phyloP scores from a whole-genome alignment of 768 basidiomycete genomes.

The Lepiota venenata region DNA sequence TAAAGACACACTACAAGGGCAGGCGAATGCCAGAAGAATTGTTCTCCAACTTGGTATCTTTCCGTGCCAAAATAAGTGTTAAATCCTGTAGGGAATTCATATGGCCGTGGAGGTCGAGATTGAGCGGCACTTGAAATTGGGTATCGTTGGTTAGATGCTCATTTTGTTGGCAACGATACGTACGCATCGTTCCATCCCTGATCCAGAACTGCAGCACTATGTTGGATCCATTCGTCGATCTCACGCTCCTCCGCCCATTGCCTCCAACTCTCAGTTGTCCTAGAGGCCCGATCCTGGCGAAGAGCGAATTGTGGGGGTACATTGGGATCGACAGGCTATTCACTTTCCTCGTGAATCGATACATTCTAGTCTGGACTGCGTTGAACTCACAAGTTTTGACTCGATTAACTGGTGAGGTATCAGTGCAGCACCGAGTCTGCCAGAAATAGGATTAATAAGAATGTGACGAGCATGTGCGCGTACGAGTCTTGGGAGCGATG shows the following conservation, averaged over 20 bases:
- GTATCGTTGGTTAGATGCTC: not conserved
- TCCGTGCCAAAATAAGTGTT: slow-evolving; percentile 80
- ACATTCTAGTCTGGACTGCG: not conserved
- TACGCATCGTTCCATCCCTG: slow-evolving; percentile 90
- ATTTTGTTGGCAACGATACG: slow-evolving; percentile 20
- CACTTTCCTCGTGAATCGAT: slow-evolving; percentile 7
- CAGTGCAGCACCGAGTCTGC: slow-evolving; percentile 62
- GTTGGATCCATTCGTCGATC: slow-evolving; percentile 93
- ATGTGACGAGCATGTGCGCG: slow-evolving; percentile 74
- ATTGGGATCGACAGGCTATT: slow-evolving; percentile 69
- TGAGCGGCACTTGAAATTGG: slow-evolving; percentile 49
- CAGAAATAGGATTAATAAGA: slow-evolving; percentile 45
- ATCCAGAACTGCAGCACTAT: slow-evolving; percentile 80
- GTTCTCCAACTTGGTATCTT: slow-evolving; percentile 82
- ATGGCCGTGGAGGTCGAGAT: slow-evolving; percentile 58
- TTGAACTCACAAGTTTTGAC: slow-evolving; percentile 57
- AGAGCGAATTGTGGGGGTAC: slow-evolving; percentile 63
- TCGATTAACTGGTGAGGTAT: slow-evolving; percentile 87
- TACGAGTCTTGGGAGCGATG: slow-evolving; percentile 75
- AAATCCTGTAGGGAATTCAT: slow-evolving; percentile 96
- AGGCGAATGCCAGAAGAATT: slow-evolving; percentile 76
- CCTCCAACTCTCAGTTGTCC: slow-evolving; percentile 81
- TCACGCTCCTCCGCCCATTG: slow-evolving; percentile 77
- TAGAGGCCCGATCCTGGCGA: slow-evolving; percentile 68
- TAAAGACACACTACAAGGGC: slow-evolving; percentile 45